Base-by-base conservation (phyloP, 768 basidiomycete species). In the Gloeopeniophorella convolvens region DNA sequence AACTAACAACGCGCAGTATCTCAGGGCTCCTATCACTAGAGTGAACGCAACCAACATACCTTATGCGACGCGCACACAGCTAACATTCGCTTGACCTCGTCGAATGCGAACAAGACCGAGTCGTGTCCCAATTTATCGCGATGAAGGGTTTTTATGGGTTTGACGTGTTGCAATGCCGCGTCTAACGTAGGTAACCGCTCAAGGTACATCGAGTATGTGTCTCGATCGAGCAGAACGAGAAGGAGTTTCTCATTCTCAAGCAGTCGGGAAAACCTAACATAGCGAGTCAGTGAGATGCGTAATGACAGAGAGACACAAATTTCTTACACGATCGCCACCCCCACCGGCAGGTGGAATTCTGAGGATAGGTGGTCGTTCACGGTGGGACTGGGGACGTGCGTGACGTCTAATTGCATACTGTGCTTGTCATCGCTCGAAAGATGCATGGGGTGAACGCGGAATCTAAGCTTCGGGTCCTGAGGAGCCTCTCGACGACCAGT, bases 51-150 rank as follows among this genome's bases (percentile, higher is more conserved):
- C 34, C 8, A 20, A 40, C 50, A 1, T n/a, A 71, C 77, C 65
- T 72, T 78, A 3, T 64, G 63, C 0, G 67, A 60, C 4, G 70
- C 65, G 47, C 76, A 72, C 0, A 80, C 47, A 0, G 72, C 70
- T 13, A 82, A 55, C 64, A 74, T 70, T 1, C 73, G 70, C 55
- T 72, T 76, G 8, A 65, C 60, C 54, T 81, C 78, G 42, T 82
- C 77, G 46, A 72, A 78, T 0, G 79, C 68, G 4, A 80, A 40
- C 36, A 9, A 74, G 13, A 34, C 69, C 0, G 39, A 67, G 8
- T 73, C 65, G 2, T 65, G 61, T 0, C 75, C 78, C 12, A 78
- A 68, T 55, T 73, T 77, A 49, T 74, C 70, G 6, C 66, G 68
- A 39, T 71, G 65, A n/a, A 80, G 59, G 0, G 20, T 32, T 41